Base-by-base conservation (phyloP, 768 basidiomycete genomes). In the Gyrodon lividus region DNA sequence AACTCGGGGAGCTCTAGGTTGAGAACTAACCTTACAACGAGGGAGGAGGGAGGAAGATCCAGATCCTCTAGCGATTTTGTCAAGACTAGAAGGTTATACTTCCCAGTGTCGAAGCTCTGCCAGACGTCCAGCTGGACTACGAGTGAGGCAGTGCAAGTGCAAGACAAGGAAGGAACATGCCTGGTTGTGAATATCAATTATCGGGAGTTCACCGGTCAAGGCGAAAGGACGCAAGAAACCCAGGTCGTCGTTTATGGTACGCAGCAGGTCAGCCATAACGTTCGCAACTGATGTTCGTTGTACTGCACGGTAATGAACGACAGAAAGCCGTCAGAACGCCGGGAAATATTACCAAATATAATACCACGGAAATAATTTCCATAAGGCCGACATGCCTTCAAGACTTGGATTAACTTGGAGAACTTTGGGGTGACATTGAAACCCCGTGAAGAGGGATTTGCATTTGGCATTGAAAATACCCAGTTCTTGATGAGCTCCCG, bases 381-480 rank as follows among this genome's bases (percentile, higher is more conserved):
- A 42, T 78, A 74, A 13, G 73, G 68, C 51, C 74, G 72, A 60
- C 78, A 85, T 1, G 78, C 74, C 50, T 76, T 76, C 37, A 92
- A 71, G 39, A 82, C 68, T 42, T 88, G 77, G 3, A 85, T 70
- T 22, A 92, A 63, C 56, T 73, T 78, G 37, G 77, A 58, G 53
- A 90, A 82, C 53, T 92, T 90, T 1, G 80, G 80, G 0, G 83
- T 81, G 16, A 87, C 79, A 59, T 91, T 91, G 61, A 81, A 83
- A 5, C 80, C 75, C 47, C 69, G 68, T 6, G 85, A 86, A 22
- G 71, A 73, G 1, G 75, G 59, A 58, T 84, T 78, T 7, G 80
- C 64, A 51, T 84, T 85, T 12, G 87, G 86, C 74, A 83, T 79
- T 6, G 77, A 71, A 60, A 82, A 87, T 14, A 74, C 67, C 82